Conservation (phyloP, 176 grass and related monocot genomes). For the Aegilops longissima region DNA sequence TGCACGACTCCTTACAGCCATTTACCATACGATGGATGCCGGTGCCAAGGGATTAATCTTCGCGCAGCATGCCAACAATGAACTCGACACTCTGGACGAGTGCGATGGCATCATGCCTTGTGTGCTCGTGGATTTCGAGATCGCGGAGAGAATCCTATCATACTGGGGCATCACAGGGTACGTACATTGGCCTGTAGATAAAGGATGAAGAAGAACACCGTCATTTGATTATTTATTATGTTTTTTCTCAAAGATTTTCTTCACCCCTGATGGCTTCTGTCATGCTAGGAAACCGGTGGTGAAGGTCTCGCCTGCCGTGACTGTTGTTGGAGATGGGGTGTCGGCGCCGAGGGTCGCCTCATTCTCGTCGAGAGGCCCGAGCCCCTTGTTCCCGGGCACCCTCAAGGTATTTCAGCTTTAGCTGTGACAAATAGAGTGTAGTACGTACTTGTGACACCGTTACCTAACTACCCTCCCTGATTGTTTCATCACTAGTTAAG, state of each 20-base stretch:
- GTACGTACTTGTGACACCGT: not conserved
- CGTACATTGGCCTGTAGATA: not conserved
- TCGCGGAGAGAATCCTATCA: not conserved
- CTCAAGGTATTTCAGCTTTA: too few relatives aligned
- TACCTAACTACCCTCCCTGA: too few relatives aligned
- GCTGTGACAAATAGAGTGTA: too few relatives aligned
- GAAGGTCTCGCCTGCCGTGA: too few relatives aligned
- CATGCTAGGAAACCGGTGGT: too few relatives aligned
- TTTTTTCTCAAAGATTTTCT: not conserved
- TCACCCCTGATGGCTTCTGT: not conserved
- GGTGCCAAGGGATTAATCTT: constrained; percentile 19
- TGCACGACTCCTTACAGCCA: fast-evolving
- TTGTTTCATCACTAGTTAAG: not conserved
- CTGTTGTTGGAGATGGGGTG: too few relatives aligned
- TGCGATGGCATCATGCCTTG: not conserved
- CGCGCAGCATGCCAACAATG: not conserved
- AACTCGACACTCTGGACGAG: not conserved
- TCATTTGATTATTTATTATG: too few relatives aligned
- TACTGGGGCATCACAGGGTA: not conserved
- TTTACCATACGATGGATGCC: fast-evolving
- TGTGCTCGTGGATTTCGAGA: constrained; percentile 9
- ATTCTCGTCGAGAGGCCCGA: too few relatives aligned
- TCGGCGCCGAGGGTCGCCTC: too few relatives aligned
- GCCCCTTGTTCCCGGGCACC: too few relatives aligned
- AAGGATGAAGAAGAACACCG: too few relatives aligned